Conservation (phyloP, 2,329 filamentous ascomycete genomes). For the Karstenula rhodostoma region DNA sequence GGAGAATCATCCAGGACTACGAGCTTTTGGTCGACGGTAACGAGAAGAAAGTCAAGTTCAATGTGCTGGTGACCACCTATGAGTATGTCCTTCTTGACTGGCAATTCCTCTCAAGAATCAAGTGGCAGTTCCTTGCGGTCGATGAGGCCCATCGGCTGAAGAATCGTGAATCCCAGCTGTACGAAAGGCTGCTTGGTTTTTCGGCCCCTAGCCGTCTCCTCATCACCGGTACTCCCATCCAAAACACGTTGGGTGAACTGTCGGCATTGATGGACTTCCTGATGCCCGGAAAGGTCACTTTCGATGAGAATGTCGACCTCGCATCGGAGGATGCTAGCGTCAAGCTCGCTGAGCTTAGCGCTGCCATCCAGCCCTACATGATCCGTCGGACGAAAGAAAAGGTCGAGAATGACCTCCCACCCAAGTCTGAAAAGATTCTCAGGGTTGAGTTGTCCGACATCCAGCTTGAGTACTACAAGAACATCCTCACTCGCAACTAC, state of each 20-base stretch:
- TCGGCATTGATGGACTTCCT: slow-evolving; percentile 94
- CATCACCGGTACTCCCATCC: slow-evolving; percentile 96
- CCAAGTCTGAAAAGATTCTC: slow-evolving; percentile 98
- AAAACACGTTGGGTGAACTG: slow-evolving; percentile 94
- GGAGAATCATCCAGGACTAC: slow-evolving; percentile 86
- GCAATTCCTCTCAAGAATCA: slow-evolving; percentile 84
- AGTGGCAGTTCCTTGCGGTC: slow-evolving; percentile 96
- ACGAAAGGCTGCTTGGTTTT: slow-evolving; percentile 84
- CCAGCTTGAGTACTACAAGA: slow-evolving; percentile 98
- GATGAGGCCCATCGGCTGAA: slow-evolving; percentile 97
- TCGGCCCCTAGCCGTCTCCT: slow-evolving; percentile 87
- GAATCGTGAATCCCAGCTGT: slow-evolving; percentile 94
- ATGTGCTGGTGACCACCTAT: slow-evolving; percentile 96
- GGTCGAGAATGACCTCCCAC: slow-evolving; percentile 93
- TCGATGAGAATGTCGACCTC: slow-evolving; percentile 92
- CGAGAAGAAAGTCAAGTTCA: slow-evolving; percentile 89
- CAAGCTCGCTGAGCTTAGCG: slow-evolving; percentile 86
- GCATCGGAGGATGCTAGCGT: slow-evolving; percentile 80
- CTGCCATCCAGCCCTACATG: slow-evolving; percentile 91
- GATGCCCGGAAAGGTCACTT: slow-evolving; percentile 90
- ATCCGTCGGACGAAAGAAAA: slow-evolving; percentile 95
- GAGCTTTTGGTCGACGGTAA: slow-evolving; percentile 89
- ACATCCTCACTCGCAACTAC: slow-evolving; percentile 96
- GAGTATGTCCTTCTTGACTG: slow-evolving; percentile 93
- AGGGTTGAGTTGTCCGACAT: slow-evolving; percentile 96